These are phyloP conservation scores for Alloteropsis semialata DNA, from an alignment of 176 grass and related monocot genomes.

Conservation along the genomic window DNA sequence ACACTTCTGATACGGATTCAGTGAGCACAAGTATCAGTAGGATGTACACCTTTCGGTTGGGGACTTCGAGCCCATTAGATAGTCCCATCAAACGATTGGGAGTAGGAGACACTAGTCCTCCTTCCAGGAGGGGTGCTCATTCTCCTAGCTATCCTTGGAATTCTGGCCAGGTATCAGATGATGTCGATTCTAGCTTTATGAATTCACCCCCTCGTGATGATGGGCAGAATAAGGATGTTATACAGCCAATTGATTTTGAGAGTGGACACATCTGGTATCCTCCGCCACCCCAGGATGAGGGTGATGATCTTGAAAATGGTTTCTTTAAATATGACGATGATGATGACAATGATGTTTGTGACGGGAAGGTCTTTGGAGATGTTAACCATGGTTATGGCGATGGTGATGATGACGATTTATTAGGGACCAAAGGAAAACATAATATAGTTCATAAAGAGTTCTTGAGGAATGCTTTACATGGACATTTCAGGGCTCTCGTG, in stretches of 20 bases:
- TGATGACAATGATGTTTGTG: slow-evolving; percentile 44
- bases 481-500: slow-evolving; percentile 86
- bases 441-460: slow-evolving; percentile 71
- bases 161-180: slow-evolving; percentile 29
- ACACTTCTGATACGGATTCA: slow-evolving; percentile 74
- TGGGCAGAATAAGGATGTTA: slow-evolving; percentile 23
- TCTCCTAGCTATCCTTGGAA: slow-evolving; percentile 49
- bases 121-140: slow-evolving; percentile 29
- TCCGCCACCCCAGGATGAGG: slow-evolving; percentile 62
- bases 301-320: slow-evolving; percentile 56
- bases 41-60: slow-evolving; percentile 59
- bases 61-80: slow-evolving; percentile 53
- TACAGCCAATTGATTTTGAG: slow-evolving; percentile 61
- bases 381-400: slow-evolving; percentile 37
- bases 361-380: slow-evolving; percentile 31
- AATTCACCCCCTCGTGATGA: slow-evolving; percentile 32
- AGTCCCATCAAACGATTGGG: slow-evolving; percentile 56
- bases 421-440: slow-evolving; percentile 42
- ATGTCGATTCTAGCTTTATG: slow-evolving; percentile 39
- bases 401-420: slow-evolving; percentile 23
- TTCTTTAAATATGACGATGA: slow-evolving; percentile 74
- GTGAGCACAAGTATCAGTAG: slow-evolving; percentile 58
- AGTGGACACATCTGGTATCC: slow-evolving; percentile 71
- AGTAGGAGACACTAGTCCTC: slow-evolving; percentile 54
- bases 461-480: slow-evolving; percentile 62